These are phyloP conservation scores for Alternaria rosae DNA, from an alignment of 2,329 filamentous ascomycete genomes.

Conservation along the genomic window DNA sequence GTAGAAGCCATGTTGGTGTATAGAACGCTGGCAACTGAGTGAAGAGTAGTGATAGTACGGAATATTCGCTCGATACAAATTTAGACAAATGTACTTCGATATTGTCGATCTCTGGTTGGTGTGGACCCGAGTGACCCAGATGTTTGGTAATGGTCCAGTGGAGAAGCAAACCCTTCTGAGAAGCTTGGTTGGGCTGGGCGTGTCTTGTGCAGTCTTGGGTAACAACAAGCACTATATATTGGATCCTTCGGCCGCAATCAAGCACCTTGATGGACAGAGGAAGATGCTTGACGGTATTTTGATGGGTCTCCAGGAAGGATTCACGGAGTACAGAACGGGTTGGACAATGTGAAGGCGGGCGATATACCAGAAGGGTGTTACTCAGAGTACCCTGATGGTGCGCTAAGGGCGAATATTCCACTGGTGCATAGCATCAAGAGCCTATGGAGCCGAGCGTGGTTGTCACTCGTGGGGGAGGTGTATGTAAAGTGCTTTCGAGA, in stretches of 20 bases:
- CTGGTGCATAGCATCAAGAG: background rate
- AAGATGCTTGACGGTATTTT: constrained; percentile 2
- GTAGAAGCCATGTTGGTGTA: constrained; percentile 22
- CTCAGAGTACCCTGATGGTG: constrained; percentile 16
- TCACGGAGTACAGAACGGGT: background rate
- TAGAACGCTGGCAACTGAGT: background rate
- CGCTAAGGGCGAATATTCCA: constrained; percentile 10
- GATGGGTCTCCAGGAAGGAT: background rate
- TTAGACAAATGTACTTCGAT: background rate
- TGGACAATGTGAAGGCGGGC: background rate
- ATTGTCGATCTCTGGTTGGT: background rate
- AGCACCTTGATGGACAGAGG: constrained; percentile 13
- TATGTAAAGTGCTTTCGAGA: background rate
- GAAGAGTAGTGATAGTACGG: background rate
- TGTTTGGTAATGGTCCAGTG: constrained; percentile 16
- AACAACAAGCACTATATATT: constrained; percentile 13
- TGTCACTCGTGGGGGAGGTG: background rate
- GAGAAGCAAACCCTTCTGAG: constrained; percentile 1
- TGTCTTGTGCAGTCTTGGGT: constrained; percentile 10
- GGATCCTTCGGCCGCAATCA: background rate
- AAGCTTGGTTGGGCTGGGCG: constrained; percentile 8
- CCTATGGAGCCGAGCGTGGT: background rate
- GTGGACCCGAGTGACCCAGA: background rate
- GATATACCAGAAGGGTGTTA: background rate
- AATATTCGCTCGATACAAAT: background rate